phyloP scores from a whole-genome alignment of 2,329 filamentous ascomycete species.

The Apiospora marii region DNA sequence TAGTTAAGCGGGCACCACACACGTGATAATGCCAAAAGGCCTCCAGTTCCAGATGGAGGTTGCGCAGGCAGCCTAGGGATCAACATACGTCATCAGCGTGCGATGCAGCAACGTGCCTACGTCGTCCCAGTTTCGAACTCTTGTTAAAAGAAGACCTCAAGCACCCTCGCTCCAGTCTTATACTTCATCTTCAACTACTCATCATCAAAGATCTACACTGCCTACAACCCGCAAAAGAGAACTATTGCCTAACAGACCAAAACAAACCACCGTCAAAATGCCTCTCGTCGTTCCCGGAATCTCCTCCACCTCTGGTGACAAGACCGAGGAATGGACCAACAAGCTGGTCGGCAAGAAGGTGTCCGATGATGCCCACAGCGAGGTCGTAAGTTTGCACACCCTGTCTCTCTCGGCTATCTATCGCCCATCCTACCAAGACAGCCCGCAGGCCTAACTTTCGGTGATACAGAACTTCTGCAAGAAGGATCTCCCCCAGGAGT shows the following conservation, averaged over 20 bases:
- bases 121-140: conserved; percentile 18
- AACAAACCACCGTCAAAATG: conserved; percentile 54
- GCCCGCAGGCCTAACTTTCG: conserved; percentile 5
- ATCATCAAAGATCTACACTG: background rate
- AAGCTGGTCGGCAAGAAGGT: conserved; percentile 72
- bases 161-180: background rate
- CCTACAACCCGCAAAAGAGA: background rate
- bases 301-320: conserved; percentile 51
- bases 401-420: background rate
- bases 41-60: background rate
- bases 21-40: conserved; percentile 7
- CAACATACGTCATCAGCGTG: conserved; percentile 7
- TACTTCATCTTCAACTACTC: background rate
- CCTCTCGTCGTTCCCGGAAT: conserved; percentile 71
- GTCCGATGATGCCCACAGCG: conserved; percentile 56
- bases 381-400: conserved; percentile 56
- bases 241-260: background rate
- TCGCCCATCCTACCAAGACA: conserved; percentile 5
- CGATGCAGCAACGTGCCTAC: background rate
- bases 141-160: conserved; percentile 2
- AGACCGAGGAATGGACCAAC: conserved; percentile 65
- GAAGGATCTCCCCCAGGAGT: conserved; percentile 63
- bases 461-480: conserved; percentile 63
- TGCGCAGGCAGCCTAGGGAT: background rate
- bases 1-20: background rate